phyloP scores from a whole-genome alignment of 768 basidiomycete species.

The Lanmaoa pseudosensibilis region DNA sequence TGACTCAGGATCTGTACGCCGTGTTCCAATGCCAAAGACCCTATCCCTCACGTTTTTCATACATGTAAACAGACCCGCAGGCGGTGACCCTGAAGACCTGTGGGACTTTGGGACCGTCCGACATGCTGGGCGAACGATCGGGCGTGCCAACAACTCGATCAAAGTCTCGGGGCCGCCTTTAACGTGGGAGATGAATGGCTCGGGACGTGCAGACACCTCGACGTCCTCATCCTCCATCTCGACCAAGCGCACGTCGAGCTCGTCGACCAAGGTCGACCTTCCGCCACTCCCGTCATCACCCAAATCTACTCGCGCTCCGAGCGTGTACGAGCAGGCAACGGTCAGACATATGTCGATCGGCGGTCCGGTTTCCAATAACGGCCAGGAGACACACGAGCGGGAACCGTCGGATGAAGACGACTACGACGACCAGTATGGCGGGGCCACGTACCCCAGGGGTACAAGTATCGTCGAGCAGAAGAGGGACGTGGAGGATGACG shows the following conservation, averaged over 20 bases:
- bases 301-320: constrained; percentile 35
- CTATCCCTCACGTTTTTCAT: background rate
- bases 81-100: constrained; percentile 73
- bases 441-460: constrained; percentile 48
- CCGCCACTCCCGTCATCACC: constrained; percentile 54
- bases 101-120: constrained; percentile 99
- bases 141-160: constrained; percentile 56
- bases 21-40: background rate
- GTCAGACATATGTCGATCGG: constrained; percentile 56
- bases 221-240: constrained; percentile 41
- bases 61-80: constrained; percentile 42
- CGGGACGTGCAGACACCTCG: constrained; percentile 40
- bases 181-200: constrained; percentile 78
- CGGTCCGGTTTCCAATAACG: constrained; percentile 17
- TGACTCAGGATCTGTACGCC: constrained; percentile 63
- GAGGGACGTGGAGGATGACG: constrained; percentile 52
- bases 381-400: constrained; percentile 38
- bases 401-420: constrained; percentile 67
- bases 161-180: constrained; percentile 65
- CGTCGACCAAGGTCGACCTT: constrained; percentile 58
- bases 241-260: constrained; percentile 34
- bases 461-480: constrained; percentile 37
- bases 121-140: constrained; percentile 68
- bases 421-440: constrained; percentile 54
- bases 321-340: constrained; percentile 60